Evolutionary conservation across 139 green algal species (phyloP), one percentile per base, ranked within the genome.

Genomic region (Chlamydomonas eustigma): DNA sequence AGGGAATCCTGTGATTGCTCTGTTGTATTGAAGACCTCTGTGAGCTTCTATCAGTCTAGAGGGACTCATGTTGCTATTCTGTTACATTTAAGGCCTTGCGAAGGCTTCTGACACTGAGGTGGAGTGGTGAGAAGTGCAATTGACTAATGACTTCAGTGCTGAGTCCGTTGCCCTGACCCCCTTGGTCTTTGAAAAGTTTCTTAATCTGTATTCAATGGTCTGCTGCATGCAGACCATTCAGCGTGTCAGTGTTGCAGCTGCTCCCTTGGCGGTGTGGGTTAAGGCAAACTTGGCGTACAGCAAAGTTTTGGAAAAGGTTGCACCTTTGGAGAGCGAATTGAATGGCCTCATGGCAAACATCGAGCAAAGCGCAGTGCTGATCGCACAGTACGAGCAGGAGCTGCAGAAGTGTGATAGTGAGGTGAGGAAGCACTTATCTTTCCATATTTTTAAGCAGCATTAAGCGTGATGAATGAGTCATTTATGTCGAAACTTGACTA

Each of bases 211-310:
- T n/a, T n/a, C n/a, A n/a, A n/a, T n/a, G n/a, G n/a, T n/a, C n/a
- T n/a, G n/a, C n/a, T n/a, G n/a, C n/a, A n/a, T n/a, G 12, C 44
- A 58, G 44, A 18, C 18, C 38, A 94, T 94, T 50, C 85, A 87
- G 51, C 86, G 88, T 33, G 90, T 92, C 3, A 88, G 75, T 38
- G 88, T 94, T 65, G 92, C 92, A 1, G 90, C 89, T 1, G 88
- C 91, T 1, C 92, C 92, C 3, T 81, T 97, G 76, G 92, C 92
- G 4, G 80, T 86, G 2, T 97, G 92, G 92, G 88, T 93, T 36
- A 89, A 85, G 64, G 88, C 87, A 39, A 91, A 90, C 75, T 12
- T 88, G 36, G 76, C 74, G 22, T 91, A 86, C 76, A 78, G 65
- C 39, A 79, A 80, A 33, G 86, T 88, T 39, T 74, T 92, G 58